Evolutionary conservation across 345 rosid species (phyloP), one percentile per base, ranked within the genome.

Genomic region (Schrenkiella parvula): DNA sequence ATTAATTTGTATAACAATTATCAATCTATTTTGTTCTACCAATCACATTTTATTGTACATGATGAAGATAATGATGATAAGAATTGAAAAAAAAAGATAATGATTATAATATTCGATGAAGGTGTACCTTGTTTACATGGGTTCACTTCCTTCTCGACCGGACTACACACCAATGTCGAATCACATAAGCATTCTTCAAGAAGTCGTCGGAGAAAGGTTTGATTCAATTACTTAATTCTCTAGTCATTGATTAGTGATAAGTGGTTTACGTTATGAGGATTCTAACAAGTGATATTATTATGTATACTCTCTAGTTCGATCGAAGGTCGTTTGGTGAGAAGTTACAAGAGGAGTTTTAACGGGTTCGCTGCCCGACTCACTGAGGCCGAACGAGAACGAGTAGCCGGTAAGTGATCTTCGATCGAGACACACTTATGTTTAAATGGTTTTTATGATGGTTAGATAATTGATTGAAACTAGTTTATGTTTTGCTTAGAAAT

Each of bases 331-430:
- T 23, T 86, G 67, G 23, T 86, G 19, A 81, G 80, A 79, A 87
- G 87, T 54, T 86, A 85, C 61, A 63, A 17, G 23, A 83, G 78
- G 80, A 89, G 91, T 72, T 87, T 89, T 72, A 86, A 86, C 39
- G 91, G 88, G 22, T 86, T 89, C 42, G 87, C 82, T 0, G 89
- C 89, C 14, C 69, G 60, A 25, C 84, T 89, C 44, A 85, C 76
- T 4, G 46, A 72, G 8, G 7, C 46, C 1, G 95, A 89, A 77
- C 83, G 77, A 29, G 47, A 80, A 48, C 52, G 48, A 63, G 34
- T 89, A 5, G 78, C 86, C 2, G 23, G 88, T 84, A n/a, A 80
- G 64, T 75, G 18, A n/a, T 68, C 6, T 50, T 67, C 0, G 3
- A 28, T 48, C 0, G 18, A 37, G n/a, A 22, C 8, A 23, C 28